These are phyloP conservation scores for Davidsoniella eucalypti DNA, from an alignment of 2,329 filamentous ascomycete species.

Conservation along the genomic window DNA sequence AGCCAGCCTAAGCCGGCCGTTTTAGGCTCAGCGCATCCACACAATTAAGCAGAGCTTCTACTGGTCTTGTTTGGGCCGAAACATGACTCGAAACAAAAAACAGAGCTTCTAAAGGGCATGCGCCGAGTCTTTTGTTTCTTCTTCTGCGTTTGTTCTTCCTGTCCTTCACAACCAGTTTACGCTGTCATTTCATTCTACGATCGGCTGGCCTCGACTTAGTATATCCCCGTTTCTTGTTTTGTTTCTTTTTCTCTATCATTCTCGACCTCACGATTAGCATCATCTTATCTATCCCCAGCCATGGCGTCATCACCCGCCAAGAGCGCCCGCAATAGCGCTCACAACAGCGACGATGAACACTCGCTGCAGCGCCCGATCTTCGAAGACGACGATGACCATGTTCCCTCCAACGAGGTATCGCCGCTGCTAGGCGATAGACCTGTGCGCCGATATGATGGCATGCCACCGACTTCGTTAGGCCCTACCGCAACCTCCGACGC, in stretches of 20 bases:
- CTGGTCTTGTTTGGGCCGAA: conserved; percentile 2
- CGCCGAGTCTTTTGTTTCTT: background rate
- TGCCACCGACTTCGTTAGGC: conserved; percentile 17
- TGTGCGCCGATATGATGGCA: conserved; percentile 25
- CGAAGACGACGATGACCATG: conserved; percentile 18
- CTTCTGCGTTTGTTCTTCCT: background rate
- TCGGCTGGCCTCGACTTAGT: no score
- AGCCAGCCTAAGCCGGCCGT: no score
- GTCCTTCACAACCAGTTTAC: background rate
- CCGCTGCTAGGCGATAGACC: conserved; percentile 30
- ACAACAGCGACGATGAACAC: conserved; percentile 4
- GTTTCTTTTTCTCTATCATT: background rate
- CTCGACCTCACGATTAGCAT: background rate
- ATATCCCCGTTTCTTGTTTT: background rate
- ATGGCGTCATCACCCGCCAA: conserved; percentile 10
- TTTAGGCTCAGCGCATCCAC: no score
- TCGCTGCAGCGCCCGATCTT: conserved; percentile 9
- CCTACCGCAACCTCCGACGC: conserved; percentile 12
- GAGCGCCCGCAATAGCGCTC: conserved; percentile 6
- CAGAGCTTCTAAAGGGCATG: background rate
- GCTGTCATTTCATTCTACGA: background rate
- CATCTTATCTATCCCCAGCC: background rate
- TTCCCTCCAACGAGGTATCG: conserved; percentile 28
- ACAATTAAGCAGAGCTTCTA: background rate
- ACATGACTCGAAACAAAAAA: background rate